A percentile compares a stretch with the other conserved stretches of the same genome.
Conservation (phyloP, 176 grass and related monocot species). For the Zea luxurians region DNA sequence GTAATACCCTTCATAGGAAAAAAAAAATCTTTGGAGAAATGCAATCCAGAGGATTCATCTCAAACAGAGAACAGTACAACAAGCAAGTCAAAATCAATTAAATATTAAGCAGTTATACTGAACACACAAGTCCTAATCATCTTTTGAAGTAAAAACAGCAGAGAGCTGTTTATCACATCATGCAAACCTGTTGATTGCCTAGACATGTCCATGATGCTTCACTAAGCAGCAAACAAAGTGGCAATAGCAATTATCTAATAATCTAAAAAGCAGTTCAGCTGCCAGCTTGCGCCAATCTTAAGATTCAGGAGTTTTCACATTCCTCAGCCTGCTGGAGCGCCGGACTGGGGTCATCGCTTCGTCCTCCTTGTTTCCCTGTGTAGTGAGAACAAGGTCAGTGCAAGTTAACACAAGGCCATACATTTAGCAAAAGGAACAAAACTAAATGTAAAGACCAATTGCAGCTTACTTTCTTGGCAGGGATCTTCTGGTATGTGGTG, state of each 20-base stretch:
- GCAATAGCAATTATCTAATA: conserved; percentile 36
- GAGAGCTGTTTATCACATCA: conserved; percentile 45
- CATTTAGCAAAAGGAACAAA: background rate
- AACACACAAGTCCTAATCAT: conserved; percentile 7
- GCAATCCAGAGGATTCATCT: background rate
- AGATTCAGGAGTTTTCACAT: conserved; percentile 49
- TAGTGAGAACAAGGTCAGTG: background rate
- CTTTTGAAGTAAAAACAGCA: conserved; percentile 43
- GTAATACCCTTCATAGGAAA: background rate
- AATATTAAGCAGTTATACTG: conserved; percentile 16
- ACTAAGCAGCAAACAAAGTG: conserved; percentile 1
- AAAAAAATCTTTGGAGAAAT: background rate
- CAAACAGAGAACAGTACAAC: conserved; percentile 17
- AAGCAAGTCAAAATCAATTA: conserved; percentile 26
- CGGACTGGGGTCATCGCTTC: conserved; percentile 83
- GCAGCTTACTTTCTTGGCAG: conserved; percentile 69
- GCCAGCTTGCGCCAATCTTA: background rate
- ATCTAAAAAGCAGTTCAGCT: conserved; percentile 28
- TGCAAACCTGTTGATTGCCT: conserved; percentile 17
- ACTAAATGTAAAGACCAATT: background rate
- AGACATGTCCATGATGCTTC: background rate
- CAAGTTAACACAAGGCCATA: background rate
- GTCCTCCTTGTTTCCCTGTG: conserved; percentile 59
- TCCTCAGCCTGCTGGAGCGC: conserved; percentile 75
- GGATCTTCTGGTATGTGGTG: conserved; percentile 69